phyloP scores from a whole-genome alignment of 2,329 filamentous ascomycete genomes.

The Clarireedia paspali region DNA sequence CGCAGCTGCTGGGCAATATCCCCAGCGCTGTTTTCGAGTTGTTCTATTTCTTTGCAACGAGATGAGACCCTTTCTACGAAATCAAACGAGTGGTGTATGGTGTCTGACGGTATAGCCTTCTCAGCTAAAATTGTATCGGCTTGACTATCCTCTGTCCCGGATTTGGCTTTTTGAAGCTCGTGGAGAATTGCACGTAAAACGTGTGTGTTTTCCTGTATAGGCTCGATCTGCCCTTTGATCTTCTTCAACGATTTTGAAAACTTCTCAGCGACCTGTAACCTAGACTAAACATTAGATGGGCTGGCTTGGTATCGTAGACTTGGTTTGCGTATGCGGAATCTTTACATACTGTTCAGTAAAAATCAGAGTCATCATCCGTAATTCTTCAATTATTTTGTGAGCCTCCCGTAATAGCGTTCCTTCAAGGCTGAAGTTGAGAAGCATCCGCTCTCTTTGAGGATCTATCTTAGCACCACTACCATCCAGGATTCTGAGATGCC shows the following conservation, averaged over 20 bases:
- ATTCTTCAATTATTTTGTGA: conserved; percentile 39
- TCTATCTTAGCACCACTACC: background rate
- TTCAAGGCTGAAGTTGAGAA: conserved; percentile 35
- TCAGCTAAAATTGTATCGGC: too few relatives aligned
- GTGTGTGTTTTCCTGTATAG: background rate
- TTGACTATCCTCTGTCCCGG: too few relatives aligned
- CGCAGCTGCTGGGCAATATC: conserved; percentile 9
- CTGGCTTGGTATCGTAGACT: too few relatives aligned
- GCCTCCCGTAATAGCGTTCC: conserved; percentile 35
- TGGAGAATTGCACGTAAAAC: background rate
- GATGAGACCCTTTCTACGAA: background rate
- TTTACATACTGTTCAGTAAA: conserved; percentile 23
- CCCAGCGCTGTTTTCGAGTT: background rate
- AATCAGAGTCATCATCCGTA: conserved; percentile 37
- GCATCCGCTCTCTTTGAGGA: conserved; percentile 4
- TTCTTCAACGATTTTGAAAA: conserved; percentile 7
- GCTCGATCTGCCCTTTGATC: background rate
- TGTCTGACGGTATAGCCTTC: background rate
- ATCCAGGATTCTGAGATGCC: background rate
- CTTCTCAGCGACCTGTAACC: conserved; percentile 6
- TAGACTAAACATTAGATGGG: background rate
- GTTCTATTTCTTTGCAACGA: background rate
- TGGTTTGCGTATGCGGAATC: too few relatives aligned
- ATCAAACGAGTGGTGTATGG: background rate
- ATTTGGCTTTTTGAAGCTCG: background rate